Base-by-base conservation (phyloP, 257 asterid genomes). In the Solanum medicagineum region DNA sequence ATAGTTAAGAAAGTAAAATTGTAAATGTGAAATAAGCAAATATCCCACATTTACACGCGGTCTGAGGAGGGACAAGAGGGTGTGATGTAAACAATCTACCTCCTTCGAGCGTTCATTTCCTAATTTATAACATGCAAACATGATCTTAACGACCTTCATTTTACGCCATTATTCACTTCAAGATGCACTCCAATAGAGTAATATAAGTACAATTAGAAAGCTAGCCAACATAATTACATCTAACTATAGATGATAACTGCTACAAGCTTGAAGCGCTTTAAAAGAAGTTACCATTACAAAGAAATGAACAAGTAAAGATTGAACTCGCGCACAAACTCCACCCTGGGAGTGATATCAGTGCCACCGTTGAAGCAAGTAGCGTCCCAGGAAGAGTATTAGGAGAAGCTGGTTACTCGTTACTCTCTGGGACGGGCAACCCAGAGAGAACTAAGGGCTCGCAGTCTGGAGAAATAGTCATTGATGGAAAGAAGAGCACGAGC, bases 371-470 rank as follows among this genome's bases (percentile, higher is more conserved):
- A 54, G 44, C 36, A 57, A 49, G 73, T 12, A n/a, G 79, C 51
- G 16, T 49, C 47, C 79, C 74, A 74, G 74, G 71, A 51, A 75
- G 49, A 71, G 54, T 84, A 63, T 32, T 29, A 83, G 79, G 17
- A 66, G 59, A 83, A 45, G 79, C 13, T 15, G 54, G 19, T 26
- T 11, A 62, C 40, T 62, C 14, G 54, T 89, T 85, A 95, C 77
- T 95, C 99, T 36, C 94, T 90, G 81, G 99, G 99, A 10, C 99
- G 98, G 7, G 98, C 98, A 22, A 94, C 96, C 99, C 99, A 95
- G 10, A 95, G 94, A 55, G 99, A 93, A 90, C 98, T 94, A 20
- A 95, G 97, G 47, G 98, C 99, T 84, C 97, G 92, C 45, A 95
- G 96, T 47, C 98, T 93, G 29, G 99, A 93, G 88, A 94, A 94